Conservation (phyloP, 192 early-diverging fungal species). For the Backusella morwellensis region DNA sequence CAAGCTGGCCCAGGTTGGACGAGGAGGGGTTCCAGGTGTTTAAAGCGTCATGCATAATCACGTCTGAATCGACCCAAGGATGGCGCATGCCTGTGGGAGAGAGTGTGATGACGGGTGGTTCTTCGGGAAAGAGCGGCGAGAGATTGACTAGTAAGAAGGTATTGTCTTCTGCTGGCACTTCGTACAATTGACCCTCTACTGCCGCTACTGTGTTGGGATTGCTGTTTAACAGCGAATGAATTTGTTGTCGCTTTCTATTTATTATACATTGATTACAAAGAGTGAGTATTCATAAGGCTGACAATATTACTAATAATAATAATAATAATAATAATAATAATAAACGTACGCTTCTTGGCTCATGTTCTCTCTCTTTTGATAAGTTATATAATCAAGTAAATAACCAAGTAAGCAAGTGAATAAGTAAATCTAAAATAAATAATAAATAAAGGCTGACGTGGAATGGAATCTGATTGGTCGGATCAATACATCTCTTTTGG, state of each 20-base stretch:
- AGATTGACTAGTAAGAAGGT: conserved; percentile 40
- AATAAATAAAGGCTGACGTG: not conserved
- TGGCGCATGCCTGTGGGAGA: conserved; percentile 46
- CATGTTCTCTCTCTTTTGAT: not conserved
- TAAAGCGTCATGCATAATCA: conserved; percentile 48
- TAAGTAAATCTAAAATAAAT: not conserved
- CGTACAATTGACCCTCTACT: conserved; percentile 30
- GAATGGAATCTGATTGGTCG: not conserved
- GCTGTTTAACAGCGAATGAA: conserved; percentile 28
- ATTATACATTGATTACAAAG: not conserved
- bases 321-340: not conserved
- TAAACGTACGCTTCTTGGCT: not conserved
- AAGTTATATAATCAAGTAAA: too few relatives aligned
- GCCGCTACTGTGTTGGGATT: conserved; percentile 22
- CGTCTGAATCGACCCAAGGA: conserved; percentile 50
- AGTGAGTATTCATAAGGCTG: too few relatives aligned
- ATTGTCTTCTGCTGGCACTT: conserved; percentile 25
- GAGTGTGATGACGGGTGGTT: conserved; percentile 51
- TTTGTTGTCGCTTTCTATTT: conserved; percentile 34
- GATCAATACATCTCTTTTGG: not conserved
- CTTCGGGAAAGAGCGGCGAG: conserved; percentile 50
- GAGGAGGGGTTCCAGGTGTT: conserved; percentile 32
- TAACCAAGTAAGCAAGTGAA: not conserved
- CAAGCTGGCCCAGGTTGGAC: conserved; percentile 47
- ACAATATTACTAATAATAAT: not conserved